Evolutionary conservation across 2,329 filamentous ascomycete species (phyloP), one percentile per base, ranked within the genome.

Genomic region (Botrytis elliptica): DNA sequence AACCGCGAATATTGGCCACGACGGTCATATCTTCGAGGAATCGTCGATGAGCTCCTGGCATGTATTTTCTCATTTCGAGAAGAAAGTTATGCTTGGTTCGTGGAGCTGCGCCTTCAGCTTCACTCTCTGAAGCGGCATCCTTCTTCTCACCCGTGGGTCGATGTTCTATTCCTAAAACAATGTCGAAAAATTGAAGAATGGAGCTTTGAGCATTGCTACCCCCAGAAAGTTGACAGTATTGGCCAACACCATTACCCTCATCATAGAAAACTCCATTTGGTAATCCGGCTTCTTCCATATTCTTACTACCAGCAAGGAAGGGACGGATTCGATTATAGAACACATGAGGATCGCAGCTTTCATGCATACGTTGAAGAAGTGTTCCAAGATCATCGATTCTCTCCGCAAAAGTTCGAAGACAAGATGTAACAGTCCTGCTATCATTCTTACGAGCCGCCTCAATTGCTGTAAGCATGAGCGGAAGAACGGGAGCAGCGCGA

Each of bases 171-270:
- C 94, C 94, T 2, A 99, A 89, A 2, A 93, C 90, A 68, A 98
- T 90, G 82, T 99, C 96, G 80, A 98, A 98, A 85, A 98, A 98
- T 79, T 99, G 96, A 75, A 99, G 96, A 74, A 98, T 85, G 74
- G 95, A 98, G 85, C 94, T 97, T 83, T 99, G 96, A 0, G 96
- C 96, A 80, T 99, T 98, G 84, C 94, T 98, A 44, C 96, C 96
- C 59, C 96, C 96, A 75, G 93, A 93, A 82, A 94, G 97, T 80
- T 98, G 93, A 42, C 92, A 90, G 81, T 94, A 97, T 6, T 87
- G 85, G 75, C 85, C 84, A 20, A 84, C 86, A 40, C 90, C 91
- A 18, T 88, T 89, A 33, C 92, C 93, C 76, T 94, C 89, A 77
- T 98, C 94, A 81, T 98, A 98, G 67, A 95, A 85, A 69, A 99